These are phyloP conservation scores for Coemansia sp. DNA, from an alignment of 192 early-diverging fungal species.

Conservation along the genomic window DNA sequence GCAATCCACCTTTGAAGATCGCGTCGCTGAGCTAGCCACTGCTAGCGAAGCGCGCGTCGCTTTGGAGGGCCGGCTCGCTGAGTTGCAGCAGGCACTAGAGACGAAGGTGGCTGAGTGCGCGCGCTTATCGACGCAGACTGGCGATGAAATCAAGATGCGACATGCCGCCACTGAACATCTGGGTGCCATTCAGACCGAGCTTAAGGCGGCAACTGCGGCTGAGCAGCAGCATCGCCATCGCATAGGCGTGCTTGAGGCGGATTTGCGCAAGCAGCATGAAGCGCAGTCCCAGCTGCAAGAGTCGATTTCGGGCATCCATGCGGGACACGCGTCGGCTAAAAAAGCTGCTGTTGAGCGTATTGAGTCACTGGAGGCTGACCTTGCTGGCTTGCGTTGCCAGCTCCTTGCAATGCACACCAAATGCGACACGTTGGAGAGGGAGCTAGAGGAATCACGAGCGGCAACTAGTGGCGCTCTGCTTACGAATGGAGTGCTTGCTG, in stretches of 20 bases:
- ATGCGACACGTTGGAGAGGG: background rate
- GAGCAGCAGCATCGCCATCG: conserved; percentile 1
- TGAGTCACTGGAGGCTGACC: background rate
- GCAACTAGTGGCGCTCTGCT: background rate
- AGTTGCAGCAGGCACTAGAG: conserved; percentile 2
- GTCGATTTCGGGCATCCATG: background rate
- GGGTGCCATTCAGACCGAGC: background rate
- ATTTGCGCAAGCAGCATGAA: background rate
- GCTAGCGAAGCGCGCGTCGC: background rate
- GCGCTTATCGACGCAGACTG: background rate
- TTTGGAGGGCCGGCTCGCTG: background rate
- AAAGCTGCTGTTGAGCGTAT: background rate
- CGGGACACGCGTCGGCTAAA: background rate
- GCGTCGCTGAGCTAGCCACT: background rate
- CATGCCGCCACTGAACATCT: background rate
- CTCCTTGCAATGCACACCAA: background rate
- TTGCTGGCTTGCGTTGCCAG: background rate
- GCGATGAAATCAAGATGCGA: background rate
- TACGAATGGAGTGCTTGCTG: background rate
- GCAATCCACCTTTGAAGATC: background rate
- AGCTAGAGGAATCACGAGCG: background rate
- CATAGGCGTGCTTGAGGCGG: background rate
- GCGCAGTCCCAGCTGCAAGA: background rate
- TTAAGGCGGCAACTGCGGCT: background rate
- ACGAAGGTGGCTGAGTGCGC: background rate